Base-by-base conservation (phyloP, 192 early-diverging fungal genomes). In the Radiomyces spectabilis region DNA sequence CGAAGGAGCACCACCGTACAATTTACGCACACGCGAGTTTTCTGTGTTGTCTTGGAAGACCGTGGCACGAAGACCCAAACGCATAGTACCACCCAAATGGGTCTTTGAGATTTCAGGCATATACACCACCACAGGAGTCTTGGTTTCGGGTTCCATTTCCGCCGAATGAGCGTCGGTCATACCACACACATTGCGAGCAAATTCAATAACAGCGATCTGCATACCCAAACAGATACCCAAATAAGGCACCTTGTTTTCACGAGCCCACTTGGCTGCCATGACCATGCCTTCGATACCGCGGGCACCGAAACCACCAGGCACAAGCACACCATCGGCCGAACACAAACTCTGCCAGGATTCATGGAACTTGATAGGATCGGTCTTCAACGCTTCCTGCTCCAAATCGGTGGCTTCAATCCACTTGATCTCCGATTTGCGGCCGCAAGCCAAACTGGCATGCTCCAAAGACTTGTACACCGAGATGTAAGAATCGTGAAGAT, bases 261-360 rank as follows among this genome's bases (percentile, higher is more conserved):
- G 88, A 26, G 97, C 97, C 87, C 91, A 97, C 62, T 93, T 97
- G 61, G 86, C 86, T 6, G 95, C 94, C 27, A 86, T 71, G 37
- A 99, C 83, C 81, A 88, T 99, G 53, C 97, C 97, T 63, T 99
- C 97, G 46, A 87, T 88, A 61, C 97, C 97, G 64, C 97, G 91
- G 47, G 81, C 79, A 50, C 97, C 97, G 65, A 99, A 99, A 29
- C 97, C 97, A 63, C 97, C 97, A 24, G 97, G 94, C 29, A 99
- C 92, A 32, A 99, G 76, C 51, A 99, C 94, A 37, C 97, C 97
- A 65, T 89, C 65, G 40, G 94, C 92, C 2, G 77, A 76, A 74
- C 88, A 88, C 35, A 99, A 68, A 18, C 81, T 76, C 65, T 91
- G 83, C 97, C 95, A 98, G 10, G 94, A 88, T 66, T 97, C 94